These are phyloP conservation scores for Corynespora cassiicola DNA, from an alignment of 2,329 filamentous ascomycete species.

Conservation along the genomic window DNA sequence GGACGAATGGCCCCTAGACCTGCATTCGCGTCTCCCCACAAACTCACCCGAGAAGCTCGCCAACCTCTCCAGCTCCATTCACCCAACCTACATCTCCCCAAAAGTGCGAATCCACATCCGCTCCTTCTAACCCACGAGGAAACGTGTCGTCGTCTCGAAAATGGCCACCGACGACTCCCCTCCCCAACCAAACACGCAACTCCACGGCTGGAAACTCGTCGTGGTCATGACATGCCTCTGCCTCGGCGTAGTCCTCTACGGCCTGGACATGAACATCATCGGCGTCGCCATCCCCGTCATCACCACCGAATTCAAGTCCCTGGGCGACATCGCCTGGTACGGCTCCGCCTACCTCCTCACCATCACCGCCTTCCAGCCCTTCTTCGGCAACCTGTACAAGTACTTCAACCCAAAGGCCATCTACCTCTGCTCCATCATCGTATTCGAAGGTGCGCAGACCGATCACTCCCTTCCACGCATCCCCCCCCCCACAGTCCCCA, in stretches of 20 bases:
- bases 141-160: too few relatives aligned
- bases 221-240: constrained; percentile 4
- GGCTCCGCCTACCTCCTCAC: constrained; percentile 30
- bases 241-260: constrained; percentile 4
- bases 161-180: too few relatives aligned
- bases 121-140: too few relatives aligned
- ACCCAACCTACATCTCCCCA: too few relatives aligned
- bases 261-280: constrained; percentile 18
- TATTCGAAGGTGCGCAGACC: constrained; percentile 6
- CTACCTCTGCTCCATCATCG: background rate
- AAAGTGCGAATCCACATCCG: too few relatives aligned
- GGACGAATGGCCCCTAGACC: too few relatives aligned
- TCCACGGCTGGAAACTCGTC: constrained; percentile 2
- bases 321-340: constrained; percentile 48
- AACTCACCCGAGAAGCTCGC: too few relatives aligned
- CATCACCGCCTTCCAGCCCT: constrained; percentile 14
- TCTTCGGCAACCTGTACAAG: constrained; percentile 6
- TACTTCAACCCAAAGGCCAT: constrained; percentile 2
- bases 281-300: constrained; percentile 47
- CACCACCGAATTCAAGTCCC: constrained; percentile 44
- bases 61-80: too few relatives aligned
- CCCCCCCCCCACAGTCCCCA: too few relatives aligned
- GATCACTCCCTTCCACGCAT: too few relatives aligned
- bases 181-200: too few relatives aligned
- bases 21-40: too few relatives aligned